Evolutionary conservation across 2,329 filamentous ascomycete genomes (phyloP).

Genomic region (Paraphoma sp.): DNA sequence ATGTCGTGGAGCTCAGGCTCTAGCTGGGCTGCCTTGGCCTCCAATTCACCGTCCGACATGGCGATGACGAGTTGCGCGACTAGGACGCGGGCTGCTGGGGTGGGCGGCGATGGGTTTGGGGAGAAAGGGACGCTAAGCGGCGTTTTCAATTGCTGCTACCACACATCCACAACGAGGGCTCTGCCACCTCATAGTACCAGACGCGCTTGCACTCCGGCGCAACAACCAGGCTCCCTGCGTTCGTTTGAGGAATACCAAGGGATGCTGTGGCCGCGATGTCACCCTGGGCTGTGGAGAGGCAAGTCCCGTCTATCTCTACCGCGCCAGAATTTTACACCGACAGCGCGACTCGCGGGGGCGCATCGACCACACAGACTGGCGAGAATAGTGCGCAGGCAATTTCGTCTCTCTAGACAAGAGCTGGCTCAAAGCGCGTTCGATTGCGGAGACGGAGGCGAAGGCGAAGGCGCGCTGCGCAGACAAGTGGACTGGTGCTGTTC

Average conservation of each 20-base stretch:
- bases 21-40: constrained; percentile 45
- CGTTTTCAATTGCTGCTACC: constrained; percentile 19
- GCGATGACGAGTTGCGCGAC: constrained; percentile 18
- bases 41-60: constrained; percentile 50
- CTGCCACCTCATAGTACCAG: constrained; percentile 27
- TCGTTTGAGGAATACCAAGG: not conserved
- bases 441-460: not conserved
- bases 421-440: not conserved
- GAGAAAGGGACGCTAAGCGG: constrained; percentile 20
- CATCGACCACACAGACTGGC: not conserved
- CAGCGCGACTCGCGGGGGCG: not conserved
- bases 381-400: not conserved
- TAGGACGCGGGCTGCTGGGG: constrained; percentile 14
- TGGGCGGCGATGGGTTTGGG: constrained; percentile 17
- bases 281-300: not conserved
- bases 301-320: not conserved
- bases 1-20: constrained; percentile 55
- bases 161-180: constrained; percentile 32
- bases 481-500: not conserved
- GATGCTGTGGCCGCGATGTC: not conserved
- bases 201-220: constrained; percentile 14
- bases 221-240: not conserved
- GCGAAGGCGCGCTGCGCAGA: not conserved
- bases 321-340: not conserved
- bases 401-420: not conserved